Evolutionary conservation across 306 rosid species (phyloP).

Genomic region (Neltuma alba): DNA sequence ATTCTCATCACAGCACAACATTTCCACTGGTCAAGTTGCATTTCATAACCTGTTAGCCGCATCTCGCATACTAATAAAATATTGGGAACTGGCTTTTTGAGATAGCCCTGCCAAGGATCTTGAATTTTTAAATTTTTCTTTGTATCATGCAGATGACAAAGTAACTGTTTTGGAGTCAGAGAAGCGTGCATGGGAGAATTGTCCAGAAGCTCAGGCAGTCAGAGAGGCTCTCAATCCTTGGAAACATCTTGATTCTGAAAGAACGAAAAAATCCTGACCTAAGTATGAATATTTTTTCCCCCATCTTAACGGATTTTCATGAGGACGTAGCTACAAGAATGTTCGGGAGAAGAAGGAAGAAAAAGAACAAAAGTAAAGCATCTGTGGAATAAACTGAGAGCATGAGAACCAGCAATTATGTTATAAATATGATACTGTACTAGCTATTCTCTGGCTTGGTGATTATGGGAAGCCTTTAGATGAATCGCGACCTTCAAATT

Average conservation of each 20-base stretch:
- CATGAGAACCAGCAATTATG: neutral
- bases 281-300: neutral
- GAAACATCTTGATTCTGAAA: conserved; percentile 15
- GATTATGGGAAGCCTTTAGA: neutral
- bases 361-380: neutral
- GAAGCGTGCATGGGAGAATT: conserved; percentile 61
- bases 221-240: conserved; percentile 7
- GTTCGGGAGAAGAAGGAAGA: neutral
- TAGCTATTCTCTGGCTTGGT: neutral
- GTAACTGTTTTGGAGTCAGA: conserved; percentile 68
- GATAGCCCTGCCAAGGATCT: neutral
- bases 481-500: neutral
- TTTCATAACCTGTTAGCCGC: neutral
- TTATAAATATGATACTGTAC: neutral
- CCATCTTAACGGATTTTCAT: neutral
- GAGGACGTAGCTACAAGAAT: neutral
- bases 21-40: neutral
- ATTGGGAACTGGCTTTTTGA: neutral
- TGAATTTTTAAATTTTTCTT: conserved; percentile 1
- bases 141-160: conserved; percentile 57
- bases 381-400: neutral
- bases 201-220: conserved; percentile 54
- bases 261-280: neutral
- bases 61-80: neutral
- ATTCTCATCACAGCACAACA: neutral